Percentiles rank a stretch among this genome's conserved stretches.
phyloP scores from a whole-genome alignment of 164 flowering plant genomes.

The Vitis amurensis region DNA sequence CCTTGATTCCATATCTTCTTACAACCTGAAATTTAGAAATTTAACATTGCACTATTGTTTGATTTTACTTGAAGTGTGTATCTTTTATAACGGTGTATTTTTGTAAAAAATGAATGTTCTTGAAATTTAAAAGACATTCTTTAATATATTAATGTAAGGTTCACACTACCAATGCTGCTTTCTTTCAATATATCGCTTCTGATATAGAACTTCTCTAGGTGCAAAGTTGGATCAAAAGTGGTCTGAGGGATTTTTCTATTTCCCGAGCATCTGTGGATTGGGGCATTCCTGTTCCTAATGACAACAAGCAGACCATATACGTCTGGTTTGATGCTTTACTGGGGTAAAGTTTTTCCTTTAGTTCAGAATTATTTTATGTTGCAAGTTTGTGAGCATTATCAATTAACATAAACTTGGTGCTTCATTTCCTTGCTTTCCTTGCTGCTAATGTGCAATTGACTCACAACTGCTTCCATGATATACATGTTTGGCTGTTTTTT shows the following conservation, averaged over 20 bases:
- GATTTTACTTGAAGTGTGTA: no score
- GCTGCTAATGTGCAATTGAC: no score
- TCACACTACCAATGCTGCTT: neutral
- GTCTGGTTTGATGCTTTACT: constrained; percentile 98
- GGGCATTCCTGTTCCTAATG: constrained; percentile 95
- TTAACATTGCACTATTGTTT: no score
- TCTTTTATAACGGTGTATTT: no score
- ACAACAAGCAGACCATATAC: constrained; percentile 83
- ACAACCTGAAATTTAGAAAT: no score
- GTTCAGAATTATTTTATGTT: neutral
- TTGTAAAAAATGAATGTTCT: no score
- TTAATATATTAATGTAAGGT: neutral
- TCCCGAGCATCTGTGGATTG: constrained; percentile 93
- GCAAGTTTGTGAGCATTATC: no score
- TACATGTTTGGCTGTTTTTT: no score
- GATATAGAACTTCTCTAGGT: constrained; percentile 50
- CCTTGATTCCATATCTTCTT: no score
- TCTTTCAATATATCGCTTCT: neutral
- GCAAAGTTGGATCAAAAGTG: constrained; percentile 86
- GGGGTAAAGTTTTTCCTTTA: constrained; percentile 52
- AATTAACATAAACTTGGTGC: neutral
- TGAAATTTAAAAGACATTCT: no score
- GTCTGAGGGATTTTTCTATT: constrained; percentile 89
- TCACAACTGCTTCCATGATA: no score
- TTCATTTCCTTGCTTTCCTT: neutral